A percentile compares a stretch with the other conserved stretches of the same genome.
phyloP scores from a whole-genome alignment of 2,329 filamentous ascomycete species.

The Hypoxylon sp. region DNA sequence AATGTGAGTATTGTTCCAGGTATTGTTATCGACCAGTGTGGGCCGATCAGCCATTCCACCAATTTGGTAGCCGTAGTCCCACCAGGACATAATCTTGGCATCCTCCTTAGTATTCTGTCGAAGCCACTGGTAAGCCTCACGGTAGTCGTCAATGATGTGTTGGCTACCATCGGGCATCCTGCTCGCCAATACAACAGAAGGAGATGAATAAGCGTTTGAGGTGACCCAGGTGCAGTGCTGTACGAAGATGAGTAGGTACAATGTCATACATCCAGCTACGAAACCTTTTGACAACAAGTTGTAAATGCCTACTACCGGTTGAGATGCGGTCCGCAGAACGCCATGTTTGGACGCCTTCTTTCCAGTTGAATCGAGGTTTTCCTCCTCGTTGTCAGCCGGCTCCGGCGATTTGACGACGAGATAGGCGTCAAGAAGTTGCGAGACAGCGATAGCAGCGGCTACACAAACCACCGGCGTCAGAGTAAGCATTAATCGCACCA shows the following conservation, averaged over 20 bases:
- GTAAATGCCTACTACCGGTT: constrained; percentile 87
- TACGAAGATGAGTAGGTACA: constrained; percentile 94
- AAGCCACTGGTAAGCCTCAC: constrained; percentile 99
- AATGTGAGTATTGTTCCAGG: constrained; percentile 99
- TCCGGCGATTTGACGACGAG: constrained; percentile 76
- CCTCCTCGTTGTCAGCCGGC: constrained; percentile 63
- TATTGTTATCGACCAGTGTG: constrained; percentile 99
- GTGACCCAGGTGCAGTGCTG: constrained; percentile 99
- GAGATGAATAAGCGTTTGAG: constrained; percentile 98
- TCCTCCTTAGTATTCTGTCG: constrained; percentile 95
- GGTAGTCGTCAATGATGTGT: constrained; percentile 99
- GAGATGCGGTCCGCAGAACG: constrained; percentile 78
- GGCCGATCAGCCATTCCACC: constrained; percentile 98
- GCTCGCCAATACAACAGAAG: constrained; percentile 95
- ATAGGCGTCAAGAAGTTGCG: constrained; percentile 90
- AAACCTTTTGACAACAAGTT: constrained; percentile 82
- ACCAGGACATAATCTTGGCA: constrained; percentile 99
- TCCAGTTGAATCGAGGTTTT: constrained; percentile 65
- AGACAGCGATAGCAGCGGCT: constrained; percentile 89
- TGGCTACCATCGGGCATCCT: constrained; percentile 93
- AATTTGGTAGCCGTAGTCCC: constrained; percentile 99
- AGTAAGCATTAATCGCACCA: constrained; percentile 99
- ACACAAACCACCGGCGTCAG: constrained; percentile 97
- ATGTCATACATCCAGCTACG: constrained; percentile 79
- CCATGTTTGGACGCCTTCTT: constrained; percentile 69